Evolutionary conservation across 2,329 filamentous ascomycete genomes (phyloP), one percentile per base, ranked within the genome.

Genomic region (Fonsecaea erecta): DNA sequence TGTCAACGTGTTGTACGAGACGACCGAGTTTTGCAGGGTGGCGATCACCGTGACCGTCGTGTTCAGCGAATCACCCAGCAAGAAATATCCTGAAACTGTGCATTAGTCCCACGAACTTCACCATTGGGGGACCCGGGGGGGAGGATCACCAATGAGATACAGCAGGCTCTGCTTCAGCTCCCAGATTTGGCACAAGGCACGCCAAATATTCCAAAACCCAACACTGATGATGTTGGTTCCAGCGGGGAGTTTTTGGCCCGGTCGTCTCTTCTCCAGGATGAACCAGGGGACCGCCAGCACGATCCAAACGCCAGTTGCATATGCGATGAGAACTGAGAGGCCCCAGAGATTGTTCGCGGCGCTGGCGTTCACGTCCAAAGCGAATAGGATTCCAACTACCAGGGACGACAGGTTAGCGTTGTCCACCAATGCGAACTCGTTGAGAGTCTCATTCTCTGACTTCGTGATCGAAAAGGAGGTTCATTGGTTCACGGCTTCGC

Each of bases 11-110:
- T 88, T 86, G 75, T 89, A 90, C 2, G 82, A 79, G 2, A 90
- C 86, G 3, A 90, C 83, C 37, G 81, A 80, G 69, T 90, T 90
- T 72, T 90, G 88, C 4, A 90, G 75, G 0, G 87, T 90, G 0
- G 78, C 81, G 34, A 90, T 86, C 24, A 90, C 87, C 0, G 88
- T 90, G 4, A 90, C 86, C 0, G 88, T 89, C 0, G 88, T 91
- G 74, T 90, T 90, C 37, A 90, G 79, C 0, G 85, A 87, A 75
- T 90, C 88, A n/a, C 86, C 88, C 0, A 90, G 82, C 1, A 90
- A 78, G 73, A 90, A 90, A 72, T 89, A 90, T 2, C 82, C 81
- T 70, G 35, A 9, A 4, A 32, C 34, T 48, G 35, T 14, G 24
- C 14, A 40, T 62, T 21, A 60, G 24, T 11, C 6, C 21, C 18